A percentile compares a stretch with the other conserved stretches of the same genome.
phyloP scores from a whole-genome alignment of 108 stramenopile species.

The Poteriospumella lacustris region DNA sequence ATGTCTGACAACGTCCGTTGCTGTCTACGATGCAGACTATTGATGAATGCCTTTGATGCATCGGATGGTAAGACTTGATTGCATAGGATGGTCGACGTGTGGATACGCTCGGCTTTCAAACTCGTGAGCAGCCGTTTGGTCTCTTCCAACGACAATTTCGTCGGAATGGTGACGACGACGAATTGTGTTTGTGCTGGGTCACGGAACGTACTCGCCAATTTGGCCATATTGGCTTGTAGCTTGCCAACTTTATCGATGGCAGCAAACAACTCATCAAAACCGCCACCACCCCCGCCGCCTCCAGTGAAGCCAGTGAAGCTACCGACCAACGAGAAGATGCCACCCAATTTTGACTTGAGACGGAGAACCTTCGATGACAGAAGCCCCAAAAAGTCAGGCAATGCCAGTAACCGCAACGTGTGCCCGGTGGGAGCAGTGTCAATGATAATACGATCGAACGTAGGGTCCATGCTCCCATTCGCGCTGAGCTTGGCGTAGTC shows the following conservation, averaged over 20 bases:
- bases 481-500: conserved; percentile 44
- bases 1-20: background rate
- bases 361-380: background rate
- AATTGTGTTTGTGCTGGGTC: conserved; percentile 61
- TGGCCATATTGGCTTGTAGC: conserved; percentile 60
- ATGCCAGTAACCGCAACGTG: conserved; percentile 19
- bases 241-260: conserved; percentile 64
- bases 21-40: background rate
- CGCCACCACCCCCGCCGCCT: background rate
- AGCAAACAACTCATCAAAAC: conserved; percentile 47
- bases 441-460: conserved; percentile 13
- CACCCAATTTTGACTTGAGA: background rate
- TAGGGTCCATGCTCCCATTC: background rate
- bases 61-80: conserved; percentile 1
- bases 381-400: conserved; percentile 39
- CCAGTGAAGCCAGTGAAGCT: background rate
- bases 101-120: background rate
- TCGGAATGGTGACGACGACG: conserved; percentile 83
- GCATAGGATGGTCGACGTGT: background rate
- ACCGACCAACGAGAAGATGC: background rate
- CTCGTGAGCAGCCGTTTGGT: conserved; percentile 61
- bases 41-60: background rate
- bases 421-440: conserved; percentile 34
- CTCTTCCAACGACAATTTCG: conserved; percentile 71
- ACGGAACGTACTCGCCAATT: conserved; percentile 52